Percentiles rank a stretch among this genome's conserved stretches.
Evolutionary conservation across 129 eudicot genomes (phyloP).

Genomic region (Flaveria brownii): DNA sequence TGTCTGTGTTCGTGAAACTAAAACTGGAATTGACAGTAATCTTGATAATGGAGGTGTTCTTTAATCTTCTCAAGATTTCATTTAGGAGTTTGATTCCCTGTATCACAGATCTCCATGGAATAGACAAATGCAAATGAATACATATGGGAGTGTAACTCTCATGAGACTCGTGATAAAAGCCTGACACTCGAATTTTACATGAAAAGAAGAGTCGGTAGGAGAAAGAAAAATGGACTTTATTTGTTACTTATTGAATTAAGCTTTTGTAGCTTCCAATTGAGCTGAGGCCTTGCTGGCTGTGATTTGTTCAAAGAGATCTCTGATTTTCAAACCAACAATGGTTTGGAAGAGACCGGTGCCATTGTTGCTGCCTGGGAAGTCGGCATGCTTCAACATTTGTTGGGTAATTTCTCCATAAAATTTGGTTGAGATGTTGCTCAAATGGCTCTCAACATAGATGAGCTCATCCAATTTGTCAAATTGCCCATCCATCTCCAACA

Average conservation of each 20-base stretch:
- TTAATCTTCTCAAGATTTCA: constrained; percentile 28
- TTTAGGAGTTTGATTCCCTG: constrained; percentile 43
- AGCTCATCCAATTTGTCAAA: constrained; percentile 96
- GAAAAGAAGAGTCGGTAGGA: constrained; percentile 16
- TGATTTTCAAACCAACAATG: constrained; percentile 81
- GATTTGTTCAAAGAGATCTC: constrained; percentile 91
- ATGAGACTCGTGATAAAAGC: constrained; percentile 28
- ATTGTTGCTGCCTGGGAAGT: constrained; percentile 97
- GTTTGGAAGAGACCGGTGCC: constrained; percentile 98
- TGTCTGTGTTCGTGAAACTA: neutral
- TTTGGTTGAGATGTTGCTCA: constrained; percentile 93
- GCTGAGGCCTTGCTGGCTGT: constrained; percentile 57
- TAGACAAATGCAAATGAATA: constrained; percentile 46
- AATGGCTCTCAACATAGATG: constrained; percentile 92
- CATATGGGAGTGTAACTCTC: constrained; percentile 44
- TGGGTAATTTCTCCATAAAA: constrained; percentile 96
- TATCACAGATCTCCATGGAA: constrained; percentile 47
- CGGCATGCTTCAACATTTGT: constrained; percentile 88
- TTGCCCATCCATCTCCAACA: constrained; percentile 97
- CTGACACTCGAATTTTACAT: constrained; percentile 40
- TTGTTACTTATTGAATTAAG: constrained; percentile 36
- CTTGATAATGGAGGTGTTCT: constrained; percentile 8
- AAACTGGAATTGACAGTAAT: neutral
- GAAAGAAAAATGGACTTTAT: too few species aligned
- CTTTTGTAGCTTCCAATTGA: constrained; percentile 71